Percentiles rank a stretch among this genome's conserved stretches.
phyloP scores from a whole-genome alignment of 2,329 filamentous ascomycete species.

The Neofusicoccum kwambonambiense region DNA sequence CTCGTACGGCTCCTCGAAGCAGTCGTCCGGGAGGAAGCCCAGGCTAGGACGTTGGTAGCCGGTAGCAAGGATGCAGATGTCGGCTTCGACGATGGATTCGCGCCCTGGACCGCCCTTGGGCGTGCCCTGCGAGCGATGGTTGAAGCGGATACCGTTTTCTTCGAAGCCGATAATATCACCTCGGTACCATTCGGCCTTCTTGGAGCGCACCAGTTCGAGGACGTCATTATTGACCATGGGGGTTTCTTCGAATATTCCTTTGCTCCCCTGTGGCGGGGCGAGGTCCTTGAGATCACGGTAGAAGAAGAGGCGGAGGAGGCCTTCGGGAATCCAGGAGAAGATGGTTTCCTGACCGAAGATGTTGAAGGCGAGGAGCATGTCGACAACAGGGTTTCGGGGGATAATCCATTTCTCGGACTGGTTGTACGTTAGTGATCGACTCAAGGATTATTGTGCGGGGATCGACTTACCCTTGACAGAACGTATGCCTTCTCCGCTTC shows the following conservation, averaged over 20 bases:
- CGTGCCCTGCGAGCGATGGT: slow-evolving; percentile 68
- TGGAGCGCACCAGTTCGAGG: slow-evolving; percentile 70
- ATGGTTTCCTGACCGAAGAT: slow-evolving; percentile 75
- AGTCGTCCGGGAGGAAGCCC: slow-evolving; percentile 69
- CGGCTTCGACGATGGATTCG: slow-evolving; percentile 65
- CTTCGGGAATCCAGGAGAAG: slow-evolving; percentile 76
- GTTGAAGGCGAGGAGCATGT: slow-evolving; percentile 72
- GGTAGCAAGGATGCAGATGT: slow-evolving; percentile 80
- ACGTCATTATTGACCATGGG: slow-evolving; percentile 86
- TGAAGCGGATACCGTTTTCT: slow-evolving; percentile 66
- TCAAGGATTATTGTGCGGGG: slow-evolving; percentile 37
- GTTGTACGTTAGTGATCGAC: too few relatives aligned
- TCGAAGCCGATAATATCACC: slow-evolving; percentile 72
- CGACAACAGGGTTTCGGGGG: slow-evolving; percentile 72
- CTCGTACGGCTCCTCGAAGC: slow-evolving; percentile 69
- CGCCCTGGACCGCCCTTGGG: slow-evolving; percentile 73
- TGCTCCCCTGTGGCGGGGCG: slow-evolving; percentile 56
- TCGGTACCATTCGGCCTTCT: slow-evolving; percentile 74
- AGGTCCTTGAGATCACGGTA: slow-evolving; percentile 78
- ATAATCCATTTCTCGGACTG: slow-evolving; percentile 82
- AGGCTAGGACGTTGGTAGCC: slow-evolving; percentile 75
- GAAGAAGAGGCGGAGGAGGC: slow-evolving; percentile 72
- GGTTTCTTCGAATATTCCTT: slow-evolving; percentile 78
- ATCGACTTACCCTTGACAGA: slow-evolving; percentile 49
- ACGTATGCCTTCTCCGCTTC: slow-evolving; percentile 69